Evolutionary conservation across 805 yeast species (phyloP).

Genomic region (Scheffersomyces lignosus): DNA sequence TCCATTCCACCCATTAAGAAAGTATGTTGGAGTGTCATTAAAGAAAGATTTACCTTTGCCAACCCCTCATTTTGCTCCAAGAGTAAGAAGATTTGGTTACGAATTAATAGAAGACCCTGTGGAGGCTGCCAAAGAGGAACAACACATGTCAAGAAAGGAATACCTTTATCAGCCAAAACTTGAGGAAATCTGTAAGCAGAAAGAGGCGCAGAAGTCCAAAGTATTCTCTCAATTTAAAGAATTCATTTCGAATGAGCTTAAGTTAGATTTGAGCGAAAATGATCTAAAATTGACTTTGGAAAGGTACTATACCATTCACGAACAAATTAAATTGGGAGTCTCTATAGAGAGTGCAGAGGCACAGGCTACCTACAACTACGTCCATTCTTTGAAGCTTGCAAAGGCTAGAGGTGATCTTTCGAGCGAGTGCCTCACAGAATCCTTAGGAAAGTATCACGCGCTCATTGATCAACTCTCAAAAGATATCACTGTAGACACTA

Average conservation of each 20-base stretch:
- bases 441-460: slow-evolving; percentile 22
- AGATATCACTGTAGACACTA: slow-evolving; percentile 52
- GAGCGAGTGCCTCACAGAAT: slow-evolving; percentile 26
- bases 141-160: slow-evolving; percentile 67
- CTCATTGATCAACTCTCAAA: slow-evolving; percentile 45
- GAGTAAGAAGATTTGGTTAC: slow-evolving; percentile 81
- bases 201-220: slow-evolving; percentile 39
- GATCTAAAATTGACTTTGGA: slow-evolving; percentile 40
- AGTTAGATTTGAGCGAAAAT: slow-evolving; percentile 24
- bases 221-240: slow-evolving; percentile 14
- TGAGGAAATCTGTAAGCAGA: slow-evolving; percentile 35
- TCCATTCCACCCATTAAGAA: slow-evolving; percentile 94
- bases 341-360: slow-evolving; percentile 54
- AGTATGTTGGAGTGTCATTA: slow-evolving; percentile 86
- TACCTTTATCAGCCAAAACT: slow-evolving; percentile 55
- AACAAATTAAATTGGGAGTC: slow-evolving; percentile 61
- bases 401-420: slow-evolving; percentile 38
- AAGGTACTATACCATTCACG: slow-evolving; percentile 50
- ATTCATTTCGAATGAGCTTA: slow-evolving; percentile 26
- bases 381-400: slow-evolving; percentile 44
- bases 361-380: slow-evolving; percentile 54
- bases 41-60: slow-evolving; percentile 66
- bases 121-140: slow-evolving; percentile 58
- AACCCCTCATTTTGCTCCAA: slow-evolving; percentile 87
- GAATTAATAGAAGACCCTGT: slow-evolving; percentile 49